Conservation (phyloP, 75 land plant genomes). For the Sequoiadendron giganteum region DNA sequence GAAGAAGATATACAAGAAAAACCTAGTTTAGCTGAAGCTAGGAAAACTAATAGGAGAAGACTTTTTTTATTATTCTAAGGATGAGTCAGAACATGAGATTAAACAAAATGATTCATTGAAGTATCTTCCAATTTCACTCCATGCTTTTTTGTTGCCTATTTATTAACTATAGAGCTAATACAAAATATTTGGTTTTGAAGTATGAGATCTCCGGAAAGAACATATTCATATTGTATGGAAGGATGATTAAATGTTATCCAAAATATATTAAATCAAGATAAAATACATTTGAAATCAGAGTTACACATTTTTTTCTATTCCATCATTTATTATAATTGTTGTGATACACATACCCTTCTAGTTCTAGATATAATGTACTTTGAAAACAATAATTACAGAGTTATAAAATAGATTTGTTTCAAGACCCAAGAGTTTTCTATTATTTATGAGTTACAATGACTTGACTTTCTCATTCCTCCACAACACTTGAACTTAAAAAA, state of each 20-base stretch:
- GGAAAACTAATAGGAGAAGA: conserved; percentile 12
- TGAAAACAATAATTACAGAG: not conserved
- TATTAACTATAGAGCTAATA: not conserved
- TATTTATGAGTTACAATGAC: not conserved
- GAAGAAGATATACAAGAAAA: conserved; percentile 4
- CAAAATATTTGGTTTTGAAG: not conserved
- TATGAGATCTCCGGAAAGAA: not conserved
- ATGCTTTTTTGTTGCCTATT: not conserved
- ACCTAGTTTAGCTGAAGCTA: not conserved
- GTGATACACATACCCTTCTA: not conserved
- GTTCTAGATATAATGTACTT: not conserved
- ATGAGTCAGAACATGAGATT: conserved; percentile 12
- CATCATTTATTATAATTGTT: not conserved
- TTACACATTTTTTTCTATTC: not conserved
- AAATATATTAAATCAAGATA: not conserved
- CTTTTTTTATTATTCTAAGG: conserved; percentile 3
- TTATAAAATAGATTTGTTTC: not conserved
- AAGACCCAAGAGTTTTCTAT: not conserved
- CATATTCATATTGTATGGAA: not conserved
- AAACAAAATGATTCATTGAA: not conserved
- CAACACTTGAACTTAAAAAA: not conserved
- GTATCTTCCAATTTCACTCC: not conserved
- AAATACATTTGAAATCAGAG: not conserved
- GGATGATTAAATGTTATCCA: not conserved
- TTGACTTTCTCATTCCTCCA: not conserved